phyloP scores from a whole-genome alignment of 73 alveolate genomes.

The Symbiodinium pilosum region DNA sequence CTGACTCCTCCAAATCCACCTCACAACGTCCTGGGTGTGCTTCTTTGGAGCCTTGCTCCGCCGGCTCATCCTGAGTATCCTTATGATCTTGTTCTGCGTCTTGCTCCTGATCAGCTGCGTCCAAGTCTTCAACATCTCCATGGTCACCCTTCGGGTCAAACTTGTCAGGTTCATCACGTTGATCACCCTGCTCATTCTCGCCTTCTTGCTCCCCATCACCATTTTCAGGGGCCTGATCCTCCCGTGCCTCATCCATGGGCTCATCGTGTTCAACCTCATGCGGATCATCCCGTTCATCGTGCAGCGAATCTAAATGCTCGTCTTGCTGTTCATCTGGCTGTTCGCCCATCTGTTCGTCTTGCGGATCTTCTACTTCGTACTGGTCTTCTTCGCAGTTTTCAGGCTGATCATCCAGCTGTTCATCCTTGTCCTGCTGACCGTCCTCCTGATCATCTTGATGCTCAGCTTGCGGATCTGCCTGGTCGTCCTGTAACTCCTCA shows the following conservation, averaged over 20 bases:
- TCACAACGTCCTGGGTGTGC: background rate
- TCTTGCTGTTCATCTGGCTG: background rate
- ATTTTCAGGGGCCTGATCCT: background rate
- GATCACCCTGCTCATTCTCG: background rate
- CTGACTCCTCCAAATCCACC: slow-evolving; percentile 7
- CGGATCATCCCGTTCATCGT: background rate
- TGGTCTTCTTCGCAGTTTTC: background rate
- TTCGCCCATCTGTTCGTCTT: background rate
- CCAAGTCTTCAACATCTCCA: background rate
- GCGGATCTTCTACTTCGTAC: background rate
- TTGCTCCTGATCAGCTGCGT: background rate
- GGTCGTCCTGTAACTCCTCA: too few relatives aligned
- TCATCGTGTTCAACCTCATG: background rate
- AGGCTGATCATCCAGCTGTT: background rate
- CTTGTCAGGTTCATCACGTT: background rate
- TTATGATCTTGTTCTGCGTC: background rate
- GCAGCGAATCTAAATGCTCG: background rate
- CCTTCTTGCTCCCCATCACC: background rate
- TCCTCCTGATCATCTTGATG: background rate
- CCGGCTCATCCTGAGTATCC: background rate
- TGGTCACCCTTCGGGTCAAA: background rate
- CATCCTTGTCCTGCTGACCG: background rate
- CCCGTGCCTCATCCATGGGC: background rate
- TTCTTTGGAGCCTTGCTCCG: background rate
- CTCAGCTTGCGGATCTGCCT: too few relatives aligned